A percentile compares a stretch with the other conserved stretches of the same genome.
Evolutionary conservation across 2,329 filamentous ascomycete species (phyloP).

Genomic region (Chaetothyriales sp.): DNA sequence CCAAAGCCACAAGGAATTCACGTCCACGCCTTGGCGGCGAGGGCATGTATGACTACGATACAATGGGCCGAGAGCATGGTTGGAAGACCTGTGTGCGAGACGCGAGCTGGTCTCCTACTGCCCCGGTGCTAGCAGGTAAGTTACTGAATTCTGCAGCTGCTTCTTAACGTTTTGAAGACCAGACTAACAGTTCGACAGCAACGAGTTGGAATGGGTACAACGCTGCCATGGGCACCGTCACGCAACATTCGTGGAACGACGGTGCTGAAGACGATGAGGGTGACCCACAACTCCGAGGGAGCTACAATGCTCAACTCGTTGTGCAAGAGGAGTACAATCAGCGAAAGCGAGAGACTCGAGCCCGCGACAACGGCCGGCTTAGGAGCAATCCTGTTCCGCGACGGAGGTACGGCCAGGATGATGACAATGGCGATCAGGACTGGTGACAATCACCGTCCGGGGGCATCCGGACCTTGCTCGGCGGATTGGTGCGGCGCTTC

Average conservation of each 20-base stretch:
- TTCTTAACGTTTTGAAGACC: slow-evolving; percentile 17
- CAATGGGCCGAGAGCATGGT: slow-evolving; percentile 21
- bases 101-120: slow-evolving; percentile 78
- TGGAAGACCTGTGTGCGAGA: slow-evolving; percentile 76
- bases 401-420: slow-evolving; percentile 16
- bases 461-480: not conserved
- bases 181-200: slow-evolving; percentile 34
- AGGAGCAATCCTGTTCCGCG: slow-evolving; percentile 12
- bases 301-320: slow-evolving; percentile 46
- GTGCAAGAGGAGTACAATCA: slow-evolving; percentile 31
- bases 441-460: slow-evolving; percentile 14
- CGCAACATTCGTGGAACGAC: slow-evolving; percentile 64
- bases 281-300: slow-evolving; percentile 41
- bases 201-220: slow-evolving; percentile 71
- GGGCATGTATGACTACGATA: slow-evolving; percentile 40
- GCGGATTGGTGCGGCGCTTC: not conserved
- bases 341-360: slow-evolving; percentile 4
- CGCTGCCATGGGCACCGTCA: slow-evolving; percentile 58
- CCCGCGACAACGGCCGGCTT: slow-evolving; percentile 18
- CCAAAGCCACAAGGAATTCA: slow-evolving; percentile 49
- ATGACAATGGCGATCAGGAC: slow-evolving; percentile 14
- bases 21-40: slow-evolving; percentile 40
- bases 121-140: slow-evolving; percentile 58
- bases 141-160: slow-evolving; percentile 6
- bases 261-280: slow-evolving; percentile 48